Evolutionary conservation across 306 rosid genomes (phyloP).

Genomic region (Acacia melanoxylon): DNA sequence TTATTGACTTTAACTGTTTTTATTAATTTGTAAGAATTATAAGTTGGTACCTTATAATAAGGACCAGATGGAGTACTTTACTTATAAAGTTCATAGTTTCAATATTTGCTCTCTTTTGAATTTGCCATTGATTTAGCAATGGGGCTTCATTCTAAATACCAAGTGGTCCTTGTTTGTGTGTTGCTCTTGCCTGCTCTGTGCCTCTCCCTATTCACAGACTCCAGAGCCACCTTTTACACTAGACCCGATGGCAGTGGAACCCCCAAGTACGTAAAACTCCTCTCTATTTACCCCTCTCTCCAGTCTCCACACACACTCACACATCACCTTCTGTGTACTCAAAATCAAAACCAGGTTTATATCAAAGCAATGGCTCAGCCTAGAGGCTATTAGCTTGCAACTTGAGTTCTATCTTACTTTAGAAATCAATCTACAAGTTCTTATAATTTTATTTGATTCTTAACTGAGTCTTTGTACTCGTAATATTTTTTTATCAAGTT

Average conservation of each 20-base stretch:
- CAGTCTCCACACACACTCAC: no score
- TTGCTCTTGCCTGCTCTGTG: conserved; percentile 56
- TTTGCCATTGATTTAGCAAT: conserved; percentile 24
- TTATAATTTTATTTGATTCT: no score
- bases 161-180: conserved; percentile 35
- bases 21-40: no score
- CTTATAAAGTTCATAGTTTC: neutral
- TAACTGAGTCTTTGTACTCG: neutral
- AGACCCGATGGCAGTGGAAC: conserved; percentile 77
- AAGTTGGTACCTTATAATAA: no score
- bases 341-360: neutral
- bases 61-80: no score
- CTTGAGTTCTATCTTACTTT: neutral
- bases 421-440: no score
- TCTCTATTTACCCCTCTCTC: no score
- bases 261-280: conserved; percentile 51
- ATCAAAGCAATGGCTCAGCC: neutral
- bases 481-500: no score
- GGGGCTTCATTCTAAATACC: conserved; percentile 36
- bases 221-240: conserved; percentile 81
- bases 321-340: neutral
- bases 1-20: no score
- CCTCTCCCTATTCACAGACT: conserved; percentile 49
- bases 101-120: neutral
- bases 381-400: neutral